Conservation (phyloP, 495 filamentous ascomycete species). For the Staphylotrichum longicolle region DNA sequence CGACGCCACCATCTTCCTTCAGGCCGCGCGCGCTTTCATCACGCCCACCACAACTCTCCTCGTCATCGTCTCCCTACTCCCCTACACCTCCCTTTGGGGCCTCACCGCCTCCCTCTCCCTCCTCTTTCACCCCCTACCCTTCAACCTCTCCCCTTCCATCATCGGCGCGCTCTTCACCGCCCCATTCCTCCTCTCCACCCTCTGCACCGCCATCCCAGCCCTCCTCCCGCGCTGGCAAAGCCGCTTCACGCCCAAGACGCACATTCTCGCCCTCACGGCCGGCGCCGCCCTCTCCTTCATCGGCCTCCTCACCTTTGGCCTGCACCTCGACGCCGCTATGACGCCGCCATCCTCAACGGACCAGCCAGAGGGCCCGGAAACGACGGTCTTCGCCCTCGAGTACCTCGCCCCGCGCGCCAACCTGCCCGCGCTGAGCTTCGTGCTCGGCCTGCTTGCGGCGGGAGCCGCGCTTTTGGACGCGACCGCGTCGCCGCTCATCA, state of each 20-base stretch:
- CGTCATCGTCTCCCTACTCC: conserved; percentile 43
- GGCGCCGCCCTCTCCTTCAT: conserved; percentile 40
- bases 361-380: neutral
- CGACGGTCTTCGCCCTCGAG: conserved; percentile 27
- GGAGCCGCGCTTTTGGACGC: conserved; percentile 36
- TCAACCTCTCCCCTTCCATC: conserved; percentile 37
- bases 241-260: conserved; percentile 30
- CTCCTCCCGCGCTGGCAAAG: conserved; percentile 23
- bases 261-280: conserved; percentile 33
- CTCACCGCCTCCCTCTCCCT: conserved; percentile 44
- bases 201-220: conserved; percentile 29
- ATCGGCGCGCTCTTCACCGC: conserved; percentile 46
- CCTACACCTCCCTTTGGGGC: conserved; percentile 44
- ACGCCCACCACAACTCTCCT: conserved; percentile 47
- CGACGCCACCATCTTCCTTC: conserved; percentile 33
- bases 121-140: conserved; percentile 46
- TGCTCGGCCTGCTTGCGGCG: conserved; percentile 42
- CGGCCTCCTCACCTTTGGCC: conserved; percentile 42
- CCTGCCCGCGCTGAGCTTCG: conserved; percentile 40
- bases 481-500: conserved; percentile 38
- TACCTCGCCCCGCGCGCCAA: conserved; percentile 33
- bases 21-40: conserved; percentile 43
- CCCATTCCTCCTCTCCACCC: conserved; percentile 40
- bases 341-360: conserved; percentile 23
- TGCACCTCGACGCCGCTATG: conserved; percentile 41